Conservation (phyloP, 202 grass and related monocot genomes). For the Bolboschoenoplectus hybrid region DNA sequence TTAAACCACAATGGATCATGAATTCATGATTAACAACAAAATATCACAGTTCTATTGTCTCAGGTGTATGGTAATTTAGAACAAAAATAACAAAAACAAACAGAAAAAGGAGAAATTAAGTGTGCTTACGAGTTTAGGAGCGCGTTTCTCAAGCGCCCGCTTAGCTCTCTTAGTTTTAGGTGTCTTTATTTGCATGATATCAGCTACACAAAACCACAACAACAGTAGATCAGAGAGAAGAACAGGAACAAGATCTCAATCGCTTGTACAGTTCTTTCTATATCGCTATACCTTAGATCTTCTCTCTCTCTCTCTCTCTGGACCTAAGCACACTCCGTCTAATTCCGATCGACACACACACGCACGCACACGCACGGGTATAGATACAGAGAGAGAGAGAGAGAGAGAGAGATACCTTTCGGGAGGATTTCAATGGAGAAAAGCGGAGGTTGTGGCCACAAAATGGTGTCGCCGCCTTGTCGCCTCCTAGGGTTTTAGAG, state of each 20-base stretch:
- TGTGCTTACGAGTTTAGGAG: conserved; percentile 76
- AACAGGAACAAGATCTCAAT: conserved; percentile 6
- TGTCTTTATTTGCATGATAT: conserved; percentile 65
- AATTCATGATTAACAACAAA: not conserved
- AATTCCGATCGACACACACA: no score
- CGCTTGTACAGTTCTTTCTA: not conserved
- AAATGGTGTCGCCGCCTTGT: not conserved
- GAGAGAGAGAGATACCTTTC: not conserved
- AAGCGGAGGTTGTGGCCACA: not conserved
- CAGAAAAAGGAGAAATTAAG: not conserved
- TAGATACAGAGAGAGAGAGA: not conserved
- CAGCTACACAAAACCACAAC: conserved; percentile 38
- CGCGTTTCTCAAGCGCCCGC: conserved; percentile 72
- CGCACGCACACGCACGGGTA: no score
- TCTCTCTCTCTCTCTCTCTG: no score
- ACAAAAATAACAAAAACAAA: not conserved
- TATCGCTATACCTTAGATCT: not conserved
- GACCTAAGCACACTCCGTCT: not conserved
- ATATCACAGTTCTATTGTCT: not conserved
- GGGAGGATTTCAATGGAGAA: not conserved
- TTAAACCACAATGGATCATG: not conserved
- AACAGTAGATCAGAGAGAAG: conserved; percentile 1
- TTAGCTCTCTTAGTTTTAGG: conserved; percentile 64
- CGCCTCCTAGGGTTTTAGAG: conserved; percentile 29
- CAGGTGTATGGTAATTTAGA: not conserved